Conservation (phyloP, 2,329 filamentous ascomycete genomes). For the Alternaria burnsii region DNA sequence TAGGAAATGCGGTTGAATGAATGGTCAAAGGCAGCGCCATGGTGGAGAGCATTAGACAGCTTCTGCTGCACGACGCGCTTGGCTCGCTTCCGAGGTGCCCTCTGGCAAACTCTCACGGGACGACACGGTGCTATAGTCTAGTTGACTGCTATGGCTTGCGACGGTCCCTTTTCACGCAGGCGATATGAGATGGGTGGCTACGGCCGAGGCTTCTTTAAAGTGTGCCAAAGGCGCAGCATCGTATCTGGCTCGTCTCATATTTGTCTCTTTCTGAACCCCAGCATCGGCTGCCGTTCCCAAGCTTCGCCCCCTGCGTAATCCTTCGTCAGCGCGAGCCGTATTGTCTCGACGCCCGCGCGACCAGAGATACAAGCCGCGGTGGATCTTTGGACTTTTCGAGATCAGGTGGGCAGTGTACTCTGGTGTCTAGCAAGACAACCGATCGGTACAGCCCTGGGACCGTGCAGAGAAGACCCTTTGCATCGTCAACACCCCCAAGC, state of each 20-base stretch:
- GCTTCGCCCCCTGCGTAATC: conserved; percentile 31
- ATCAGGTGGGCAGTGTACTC: conserved; percentile 7
- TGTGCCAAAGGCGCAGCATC: conserved; percentile 28
- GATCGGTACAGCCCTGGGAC: conserved; percentile 35
- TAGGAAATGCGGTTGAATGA: conserved; percentile 21
- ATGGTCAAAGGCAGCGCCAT: conserved; percentile 25
- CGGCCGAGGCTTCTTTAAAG: conserved; percentile 32
- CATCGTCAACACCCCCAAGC: conserved; percentile 3
- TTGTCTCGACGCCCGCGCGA: conserved; percentile 31
- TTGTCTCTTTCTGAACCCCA: conserved; percentile 31
- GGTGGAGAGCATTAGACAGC: conserved; percentile 33
- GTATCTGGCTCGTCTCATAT: conserved; percentile 41
- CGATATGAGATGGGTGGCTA: conserved; percentile 37
- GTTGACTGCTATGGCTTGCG: conserved; percentile 19
- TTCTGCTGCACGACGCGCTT: conserved; percentile 30
- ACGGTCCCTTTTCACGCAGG: conserved; percentile 20
- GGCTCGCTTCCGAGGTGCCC: conserved; percentile 23
- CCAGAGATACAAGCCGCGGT: conserved; percentile 13
- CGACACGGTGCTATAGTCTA: conserved; percentile 22
- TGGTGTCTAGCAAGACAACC: conserved; percentile 29
- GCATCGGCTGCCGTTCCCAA: conserved; percentile 27
- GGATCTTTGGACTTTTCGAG: conserved; percentile 9
- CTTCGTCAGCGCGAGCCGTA: conserved; percentile 35
- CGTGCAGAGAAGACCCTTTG: conserved; percentile 17
- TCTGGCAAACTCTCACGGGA: conserved; percentile 23